Percentiles rank a stretch among this genome's conserved stretches.
These are phyloP conservation scores for Sequoiadendron giganteum DNA, from an alignment of 75 land plant genomes.

Conservation along the genomic window DNA sequence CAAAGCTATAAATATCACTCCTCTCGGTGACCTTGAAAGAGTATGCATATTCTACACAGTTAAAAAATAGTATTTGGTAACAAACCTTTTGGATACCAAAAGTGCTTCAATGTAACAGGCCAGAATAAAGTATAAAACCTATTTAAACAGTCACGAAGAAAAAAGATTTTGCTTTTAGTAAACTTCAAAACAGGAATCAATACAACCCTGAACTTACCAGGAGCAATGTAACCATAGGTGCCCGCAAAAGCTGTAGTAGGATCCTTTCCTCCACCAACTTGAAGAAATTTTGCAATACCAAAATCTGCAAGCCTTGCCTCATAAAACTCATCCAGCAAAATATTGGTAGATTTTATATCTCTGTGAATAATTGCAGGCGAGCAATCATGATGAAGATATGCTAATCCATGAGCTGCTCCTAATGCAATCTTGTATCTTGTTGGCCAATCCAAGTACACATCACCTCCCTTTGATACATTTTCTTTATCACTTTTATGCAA, in stretches of 20 bases:
- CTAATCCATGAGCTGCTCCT: slow-evolving; percentile 70
- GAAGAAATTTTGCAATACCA: slow-evolving; percentile 58
- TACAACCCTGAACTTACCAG: slow-evolving; percentile 34
- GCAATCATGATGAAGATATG: slow-evolving; percentile 82
- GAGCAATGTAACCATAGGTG: slow-evolving; percentile 71
- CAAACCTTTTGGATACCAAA: not conserved
- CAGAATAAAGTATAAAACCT: not conserved
- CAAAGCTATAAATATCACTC: slow-evolving; percentile 92
- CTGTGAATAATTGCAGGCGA: slow-evolving; percentile 64
- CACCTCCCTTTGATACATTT: slow-evolving; percentile 24
- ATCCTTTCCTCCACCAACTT: slow-evolving; percentile 17
- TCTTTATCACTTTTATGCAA: slow-evolving; percentile 16
- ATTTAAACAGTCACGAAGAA: not conserved
- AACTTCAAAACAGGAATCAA: not conserved
- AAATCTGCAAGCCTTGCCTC: slow-evolving; percentile 79
- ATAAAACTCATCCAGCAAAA: slow-evolving; percentile 62
- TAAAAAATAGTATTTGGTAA: not conserved
- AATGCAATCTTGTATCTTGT: slow-evolving; percentile 54
- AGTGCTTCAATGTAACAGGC: not conserved
- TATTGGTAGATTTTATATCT: slow-evolving; percentile 81
- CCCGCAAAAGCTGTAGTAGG: slow-evolving; percentile 44
- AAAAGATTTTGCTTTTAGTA: not conserved
- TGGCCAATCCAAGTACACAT: slow-evolving; percentile 46
- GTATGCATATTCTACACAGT: slow-evolving; percentile 59
- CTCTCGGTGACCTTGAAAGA: slow-evolving; percentile 63